Percentiles rank a stretch among this genome's conserved stretches.
Evolutionary conservation across 2,329 filamentous ascomycete genomes (phyloP).

Genomic region (Calonectria montana): DNA sequence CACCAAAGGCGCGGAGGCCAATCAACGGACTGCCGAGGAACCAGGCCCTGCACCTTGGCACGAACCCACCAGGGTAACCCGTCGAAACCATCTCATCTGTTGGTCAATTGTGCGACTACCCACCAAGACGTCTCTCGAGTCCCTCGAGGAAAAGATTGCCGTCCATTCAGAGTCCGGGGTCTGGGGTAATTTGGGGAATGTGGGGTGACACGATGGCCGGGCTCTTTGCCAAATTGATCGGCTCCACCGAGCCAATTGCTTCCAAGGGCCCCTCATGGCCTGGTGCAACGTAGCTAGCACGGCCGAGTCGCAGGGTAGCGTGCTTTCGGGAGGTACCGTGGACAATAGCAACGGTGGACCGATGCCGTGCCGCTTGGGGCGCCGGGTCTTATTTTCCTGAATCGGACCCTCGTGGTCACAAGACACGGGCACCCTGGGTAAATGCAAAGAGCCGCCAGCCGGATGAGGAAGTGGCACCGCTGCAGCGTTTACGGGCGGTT

Average conservation of each 20-base stretch:
- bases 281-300: background rate
- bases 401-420: background rate
- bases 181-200: constrained; percentile 16
- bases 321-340: constrained; percentile 2
- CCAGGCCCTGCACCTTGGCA: background rate
- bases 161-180: constrained; percentile 12
- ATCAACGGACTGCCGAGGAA: background rate
- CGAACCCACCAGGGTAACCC: background rate
- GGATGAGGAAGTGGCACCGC: background rate
- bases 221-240: constrained; percentile 5
- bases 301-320: background rate
- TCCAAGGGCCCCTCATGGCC: background rate
- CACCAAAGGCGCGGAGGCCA: background rate
- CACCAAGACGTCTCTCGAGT: background rate
- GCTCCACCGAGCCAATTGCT: background rate
- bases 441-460: background rate
- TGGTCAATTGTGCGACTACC: background rate
- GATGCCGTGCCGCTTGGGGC: constrained; percentile 3
- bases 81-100: background rate
- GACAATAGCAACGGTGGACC: background rate
- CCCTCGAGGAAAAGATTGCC: background rate
- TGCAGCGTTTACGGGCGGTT: background rate
- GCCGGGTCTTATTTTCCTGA: background rate
- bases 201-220: constrained; percentile 1
- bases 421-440: background rate